These are phyloP conservation scores for Monosporascus sp. DNA, from an alignment of 2,329 filamentous ascomycete genomes.

Conservation along the genomic window DNA sequence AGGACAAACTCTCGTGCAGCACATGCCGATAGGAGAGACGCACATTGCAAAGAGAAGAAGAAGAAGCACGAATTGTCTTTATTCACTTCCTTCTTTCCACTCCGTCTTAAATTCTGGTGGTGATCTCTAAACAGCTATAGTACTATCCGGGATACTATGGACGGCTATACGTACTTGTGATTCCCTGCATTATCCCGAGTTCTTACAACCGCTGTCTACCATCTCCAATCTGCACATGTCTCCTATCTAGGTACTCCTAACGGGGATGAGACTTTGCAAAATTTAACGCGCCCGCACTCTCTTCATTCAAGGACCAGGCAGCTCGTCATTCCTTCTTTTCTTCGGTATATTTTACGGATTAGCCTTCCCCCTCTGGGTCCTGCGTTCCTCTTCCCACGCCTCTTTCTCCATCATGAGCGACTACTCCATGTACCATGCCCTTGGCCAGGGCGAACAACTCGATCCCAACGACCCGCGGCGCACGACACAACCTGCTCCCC, in stretches of 20 bases:
- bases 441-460: conserved; percentile 50
- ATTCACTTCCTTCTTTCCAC: background rate
- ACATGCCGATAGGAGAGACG: background rate
- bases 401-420: conserved; percentile 42
- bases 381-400: background rate
- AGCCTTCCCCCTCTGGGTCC: no score
- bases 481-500: conserved; percentile 44
- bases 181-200: background rate
- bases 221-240: background rate
- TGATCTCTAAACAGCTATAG: background rate
- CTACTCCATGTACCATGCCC: conserved; percentile 50
- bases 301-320: background rate
- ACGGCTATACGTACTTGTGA: background rate
- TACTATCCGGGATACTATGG: background rate
- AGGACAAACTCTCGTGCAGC: background rate
- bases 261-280: background rate
- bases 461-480: conserved; percentile 52
- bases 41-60: background rate
- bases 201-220: no score
- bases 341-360: no score
- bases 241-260: background rate
- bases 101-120: background rate
- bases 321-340: background rate
- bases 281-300: background rate
- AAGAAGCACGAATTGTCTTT: background rate